A percentile compares a stretch with the other conserved stretches of the same genome.
Evolutionary conservation across 441 rosid genomes (phyloP).

Genomic region (Omphalea diandra): DNA sequence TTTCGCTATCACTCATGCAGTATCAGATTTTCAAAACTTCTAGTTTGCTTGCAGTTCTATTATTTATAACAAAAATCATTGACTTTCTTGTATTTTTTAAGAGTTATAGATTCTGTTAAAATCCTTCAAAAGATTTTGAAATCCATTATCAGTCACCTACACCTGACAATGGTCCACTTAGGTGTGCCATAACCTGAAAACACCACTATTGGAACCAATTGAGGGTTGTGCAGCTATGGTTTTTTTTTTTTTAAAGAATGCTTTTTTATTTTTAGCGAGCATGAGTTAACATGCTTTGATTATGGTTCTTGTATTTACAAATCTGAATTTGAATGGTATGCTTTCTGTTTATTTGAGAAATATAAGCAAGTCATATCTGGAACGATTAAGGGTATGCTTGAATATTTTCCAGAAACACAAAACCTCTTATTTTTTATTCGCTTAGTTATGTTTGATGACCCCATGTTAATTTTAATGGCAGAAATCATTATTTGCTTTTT

Average conservation of each 20-base stretch:
- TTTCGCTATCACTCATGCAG: too few relatives aligned
- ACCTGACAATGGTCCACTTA: background rate
- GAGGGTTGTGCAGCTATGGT: background rate
- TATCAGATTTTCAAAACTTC: background rate
- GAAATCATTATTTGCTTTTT: background rate
- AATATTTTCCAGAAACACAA: background rate
- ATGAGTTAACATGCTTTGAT: background rate
- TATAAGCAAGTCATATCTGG: background rate
- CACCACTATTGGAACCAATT: background rate
- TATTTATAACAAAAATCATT: background rate
- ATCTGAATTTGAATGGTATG: background rate
- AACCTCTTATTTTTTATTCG: background rate
- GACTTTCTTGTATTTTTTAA: background rate
- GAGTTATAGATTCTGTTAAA: background rate
- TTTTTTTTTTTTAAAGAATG: background rate
- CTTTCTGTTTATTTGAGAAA: background rate
- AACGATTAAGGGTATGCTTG: background rate
- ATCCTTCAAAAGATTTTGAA: background rate
- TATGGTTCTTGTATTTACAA: background rate
- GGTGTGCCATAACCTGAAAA: background rate
- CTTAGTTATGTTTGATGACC: background rate
- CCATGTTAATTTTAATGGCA: background rate
- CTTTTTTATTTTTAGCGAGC: background rate
- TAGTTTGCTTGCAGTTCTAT: background rate
- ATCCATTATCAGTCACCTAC: background rate